Evolutionary conservation across 2,329 filamentous ascomycete genomes (phyloP).

Genomic region (Neonectria coccinea): DNA sequence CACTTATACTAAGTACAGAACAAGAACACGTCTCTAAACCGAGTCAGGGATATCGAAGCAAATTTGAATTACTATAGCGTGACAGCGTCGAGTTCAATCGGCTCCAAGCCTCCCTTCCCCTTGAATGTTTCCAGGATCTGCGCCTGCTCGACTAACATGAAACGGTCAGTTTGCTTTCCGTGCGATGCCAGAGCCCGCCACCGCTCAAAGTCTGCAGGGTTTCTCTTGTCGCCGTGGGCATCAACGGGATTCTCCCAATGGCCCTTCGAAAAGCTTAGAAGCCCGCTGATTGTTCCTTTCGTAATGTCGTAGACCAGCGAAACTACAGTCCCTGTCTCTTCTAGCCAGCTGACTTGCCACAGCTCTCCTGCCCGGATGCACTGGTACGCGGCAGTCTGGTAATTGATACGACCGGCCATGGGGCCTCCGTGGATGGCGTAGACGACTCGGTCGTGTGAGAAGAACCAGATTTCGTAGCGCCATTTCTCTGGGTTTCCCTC

Average conservation of each 20-base stretch:
- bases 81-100: slow-evolving; percentile 51
- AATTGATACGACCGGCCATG: slow-evolving; percentile 67
- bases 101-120: slow-evolving; percentile 60
- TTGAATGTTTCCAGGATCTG: slow-evolving; percentile 62
- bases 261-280: slow-evolving; percentile 65
- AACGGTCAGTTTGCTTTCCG: slow-evolving; percentile 62
- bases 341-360: slow-evolving; percentile 71
- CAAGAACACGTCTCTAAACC: not conserved
- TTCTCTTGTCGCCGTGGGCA: slow-evolving; percentile 68
- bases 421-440: slow-evolving; percentile 71
- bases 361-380: slow-evolving; percentile 68
- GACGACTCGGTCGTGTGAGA: slow-evolving; percentile 64
- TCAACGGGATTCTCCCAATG: slow-evolving; percentile 65
- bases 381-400: slow-evolving; percentile 66
- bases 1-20: not conserved
- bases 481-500: slow-evolving; percentile 67
- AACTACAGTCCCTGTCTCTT: slow-evolving; percentile 69
- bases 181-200: slow-evolving; percentile 63
- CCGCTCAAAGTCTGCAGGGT: slow-evolving; percentile 60
- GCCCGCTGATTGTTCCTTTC: slow-evolving; percentile 60
- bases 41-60: not conserved
- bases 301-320: slow-evolving; percentile 68
- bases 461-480: slow-evolving; percentile 73
- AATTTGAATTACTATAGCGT: slow-evolving; percentile 9
- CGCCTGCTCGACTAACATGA: slow-evolving; percentile 66